phyloP scores from a whole-genome alignment of 225 moss, liverwort and hornwort genomes.

The Physcomitrium patens region DNA sequence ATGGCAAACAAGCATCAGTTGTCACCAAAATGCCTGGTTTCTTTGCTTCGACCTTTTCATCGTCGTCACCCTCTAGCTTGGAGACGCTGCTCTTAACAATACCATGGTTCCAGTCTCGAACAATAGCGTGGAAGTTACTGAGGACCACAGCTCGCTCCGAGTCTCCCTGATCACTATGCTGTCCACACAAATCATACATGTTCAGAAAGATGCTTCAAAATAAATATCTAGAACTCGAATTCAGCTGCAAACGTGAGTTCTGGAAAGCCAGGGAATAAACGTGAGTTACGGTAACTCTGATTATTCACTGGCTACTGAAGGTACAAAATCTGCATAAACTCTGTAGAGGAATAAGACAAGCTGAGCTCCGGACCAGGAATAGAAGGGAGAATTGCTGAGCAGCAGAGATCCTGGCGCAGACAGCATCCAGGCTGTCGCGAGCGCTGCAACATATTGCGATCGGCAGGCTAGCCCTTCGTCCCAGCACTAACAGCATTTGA shows the following conservation, averaged over 20 bases:
- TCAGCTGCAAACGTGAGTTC: background rate
- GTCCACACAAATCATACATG: constrained; percentile 28
- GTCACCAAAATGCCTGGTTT: constrained; percentile 79
- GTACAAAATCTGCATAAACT: background rate
- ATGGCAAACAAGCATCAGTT: constrained; percentile 88
- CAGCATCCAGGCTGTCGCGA: constrained; percentile 84
- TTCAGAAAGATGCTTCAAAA: constrained; percentile 5
- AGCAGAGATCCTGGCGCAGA: constrained; percentile 63
- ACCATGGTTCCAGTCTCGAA: constrained; percentile 74
- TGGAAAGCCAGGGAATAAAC: background rate
- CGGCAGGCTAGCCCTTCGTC: constrained; percentile 81
- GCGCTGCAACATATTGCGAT: constrained; percentile 85
- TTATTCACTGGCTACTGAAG: background rate
- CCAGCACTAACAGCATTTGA: constrained; percentile 73
- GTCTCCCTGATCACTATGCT: constrained; percentile 91
- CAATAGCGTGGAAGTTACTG: constrained; percentile 65
- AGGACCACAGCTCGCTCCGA: constrained; percentile 67
- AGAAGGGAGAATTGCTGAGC: constrained; percentile 70
- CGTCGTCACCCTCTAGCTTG: constrained; percentile 41
- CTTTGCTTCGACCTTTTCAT: constrained; percentile 41
- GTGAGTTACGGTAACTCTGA: background rate
- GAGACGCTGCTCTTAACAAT: constrained; percentile 47
- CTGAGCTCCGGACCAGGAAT: constrained; percentile 53
- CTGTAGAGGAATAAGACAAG: background rate
- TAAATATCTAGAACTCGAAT: background rate